Percentiles rank a stretch among this genome's conserved stretches.
Evolutionary conservation across 352 stramenopile genomes (phyloP).

Genomic region (Phytophthora fragariae): DNA sequence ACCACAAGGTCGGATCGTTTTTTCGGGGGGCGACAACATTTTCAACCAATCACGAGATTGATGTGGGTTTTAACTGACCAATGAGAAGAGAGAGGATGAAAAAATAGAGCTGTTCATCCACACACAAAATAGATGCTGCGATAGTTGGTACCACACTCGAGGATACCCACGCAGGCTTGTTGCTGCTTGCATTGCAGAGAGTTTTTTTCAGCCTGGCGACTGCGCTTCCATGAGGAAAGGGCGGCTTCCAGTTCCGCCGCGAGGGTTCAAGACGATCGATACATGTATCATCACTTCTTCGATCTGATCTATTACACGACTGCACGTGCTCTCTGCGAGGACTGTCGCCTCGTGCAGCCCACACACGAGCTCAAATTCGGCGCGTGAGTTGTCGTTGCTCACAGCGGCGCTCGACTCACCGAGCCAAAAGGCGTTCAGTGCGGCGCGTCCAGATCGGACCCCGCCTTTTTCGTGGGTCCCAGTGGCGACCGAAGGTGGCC

Average conservation of each 20-base stretch:
- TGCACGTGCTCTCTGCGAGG: not conserved
- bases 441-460: conserved; percentile 17
- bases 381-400: conserved; percentile 18
- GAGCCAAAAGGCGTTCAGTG: not conserved
- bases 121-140: conserved; percentile 17
- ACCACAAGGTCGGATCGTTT: conserved; percentile 18
- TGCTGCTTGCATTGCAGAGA: conserved; percentile 6
- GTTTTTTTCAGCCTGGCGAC: conserved; percentile 8
- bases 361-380: conserved; percentile 13
- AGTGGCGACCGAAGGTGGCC: not conserved
- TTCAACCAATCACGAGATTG: not conserved
- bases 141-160: not conserved
- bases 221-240: conserved; percentile 11
- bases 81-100: not conserved
- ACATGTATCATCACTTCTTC: not conserved
- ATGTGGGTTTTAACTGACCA: not conserved
- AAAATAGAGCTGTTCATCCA: conserved; percentile 21
- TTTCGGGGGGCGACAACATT: conserved; percentile 8
- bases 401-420: not conserved
- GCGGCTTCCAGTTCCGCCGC: not conserved
- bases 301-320: not conserved
- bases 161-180: not conserved
- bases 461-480: conserved; percentile 14
- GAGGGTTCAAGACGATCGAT: not conserved
- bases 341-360: not conserved